Conservation (phyloP, 2,329 filamentous ascomycete species). For the Neofusicoccum sp. region DNA sequence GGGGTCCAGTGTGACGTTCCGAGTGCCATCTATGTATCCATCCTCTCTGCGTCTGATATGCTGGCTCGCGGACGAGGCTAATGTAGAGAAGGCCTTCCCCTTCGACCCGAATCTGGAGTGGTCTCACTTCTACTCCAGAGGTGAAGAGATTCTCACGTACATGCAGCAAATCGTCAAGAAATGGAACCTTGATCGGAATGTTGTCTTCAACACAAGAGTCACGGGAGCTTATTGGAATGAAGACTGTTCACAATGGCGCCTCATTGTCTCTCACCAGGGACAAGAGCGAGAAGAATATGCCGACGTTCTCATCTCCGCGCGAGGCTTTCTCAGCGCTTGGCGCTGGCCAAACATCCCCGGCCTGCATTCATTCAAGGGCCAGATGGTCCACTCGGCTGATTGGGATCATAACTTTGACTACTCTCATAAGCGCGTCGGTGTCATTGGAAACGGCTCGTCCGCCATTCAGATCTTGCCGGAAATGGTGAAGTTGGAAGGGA, state of each 20-base stretch:
- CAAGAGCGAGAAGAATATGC: constrained; percentile 28
- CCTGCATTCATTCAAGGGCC: constrained; percentile 22
- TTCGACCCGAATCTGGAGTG: constrained; percentile 46
- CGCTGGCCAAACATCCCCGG: constrained; percentile 25
- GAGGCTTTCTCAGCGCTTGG: constrained; percentile 23
- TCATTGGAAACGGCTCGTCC: not conserved
- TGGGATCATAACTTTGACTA: constrained; percentile 35
- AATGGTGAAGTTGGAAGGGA: constrained; percentile 39
- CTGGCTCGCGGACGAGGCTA: not conserved
- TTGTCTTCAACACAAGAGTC: constrained; percentile 40
- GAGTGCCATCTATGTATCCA: constrained; percentile 6
- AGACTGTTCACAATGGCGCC: constrained; percentile 35
- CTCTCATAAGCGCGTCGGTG: constrained; percentile 24
- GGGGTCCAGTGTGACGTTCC: constrained; percentile 35
- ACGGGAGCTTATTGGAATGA: constrained; percentile 41
- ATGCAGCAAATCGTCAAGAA: constrained; percentile 40
- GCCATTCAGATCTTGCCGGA: not conserved
- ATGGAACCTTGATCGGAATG: constrained; percentile 38
- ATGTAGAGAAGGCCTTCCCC: constrained; percentile 30
- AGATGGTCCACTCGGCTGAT: constrained; percentile 31
- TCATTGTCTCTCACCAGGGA: constrained; percentile 32
- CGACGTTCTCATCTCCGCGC: constrained; percentile 37
- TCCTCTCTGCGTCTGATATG: not conserved
- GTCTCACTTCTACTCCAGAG: constrained; percentile 42
- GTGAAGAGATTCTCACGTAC: constrained; percentile 44